These are phyloP conservation scores for Chiua sp. DNA, from an alignment of 1,284 basidiomycete genomes.

Conservation along the genomic window DNA sequence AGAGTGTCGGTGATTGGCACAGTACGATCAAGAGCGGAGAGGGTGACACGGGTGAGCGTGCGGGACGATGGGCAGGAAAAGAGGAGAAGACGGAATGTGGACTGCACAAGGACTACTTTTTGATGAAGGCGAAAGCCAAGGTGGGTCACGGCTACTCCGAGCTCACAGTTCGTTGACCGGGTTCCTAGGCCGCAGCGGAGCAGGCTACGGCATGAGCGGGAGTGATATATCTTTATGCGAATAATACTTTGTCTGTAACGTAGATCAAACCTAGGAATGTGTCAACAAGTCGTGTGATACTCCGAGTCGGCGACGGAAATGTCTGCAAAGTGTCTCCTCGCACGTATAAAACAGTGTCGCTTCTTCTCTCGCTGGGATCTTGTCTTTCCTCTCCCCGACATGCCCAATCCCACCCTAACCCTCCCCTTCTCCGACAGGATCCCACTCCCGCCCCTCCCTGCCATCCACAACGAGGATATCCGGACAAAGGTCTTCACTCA, in stretches of 20 bases:
- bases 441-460: constrained; percentile 35
- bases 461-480: constrained; percentile 35
- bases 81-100: constrained; percentile 95
- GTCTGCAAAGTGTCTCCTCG: background rate
- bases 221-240: no score
- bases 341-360: background rate
- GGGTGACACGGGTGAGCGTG: constrained; percentile 82
- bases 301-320: constrained; percentile 9
- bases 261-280: no score
- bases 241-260: no score
- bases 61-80: constrained; percentile 91
- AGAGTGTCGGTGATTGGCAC: constrained; percentile 97
- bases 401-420: constrained; percentile 11
- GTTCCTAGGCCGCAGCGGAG: no score
- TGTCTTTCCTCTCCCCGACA: background rate
- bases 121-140: constrained; percentile 62
- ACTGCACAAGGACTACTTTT: constrained; percentile 87
- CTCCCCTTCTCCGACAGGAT: constrained; percentile 23
- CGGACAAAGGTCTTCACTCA: constrained; percentile 71
- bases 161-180: background rate
- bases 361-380: background rate
- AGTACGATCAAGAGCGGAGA: constrained; percentile 80
- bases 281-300: no score
- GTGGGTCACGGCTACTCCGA: constrained; percentile 9
- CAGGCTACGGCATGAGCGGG: background rate